Conservation (phyloP, 768 basidiomycete species). For the Naganishia friedmannii region DNA sequence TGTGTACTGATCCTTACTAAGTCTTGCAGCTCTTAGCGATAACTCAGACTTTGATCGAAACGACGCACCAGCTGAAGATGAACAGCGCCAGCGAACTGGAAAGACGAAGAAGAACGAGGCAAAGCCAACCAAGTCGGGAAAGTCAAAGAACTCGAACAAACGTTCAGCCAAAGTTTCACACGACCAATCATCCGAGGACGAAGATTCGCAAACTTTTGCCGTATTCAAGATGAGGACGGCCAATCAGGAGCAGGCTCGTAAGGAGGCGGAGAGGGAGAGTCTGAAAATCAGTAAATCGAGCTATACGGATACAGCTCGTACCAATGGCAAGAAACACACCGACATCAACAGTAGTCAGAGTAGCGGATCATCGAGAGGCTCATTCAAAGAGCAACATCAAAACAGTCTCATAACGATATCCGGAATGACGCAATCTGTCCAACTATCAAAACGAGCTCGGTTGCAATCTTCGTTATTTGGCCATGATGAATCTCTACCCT, state of each 20-base stretch:
- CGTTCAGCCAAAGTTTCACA: background rate
- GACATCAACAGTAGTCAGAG: too few relatives aligned
- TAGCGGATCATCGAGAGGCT: too few relatives aligned
- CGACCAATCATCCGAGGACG: background rate
- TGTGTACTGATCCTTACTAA: background rate
- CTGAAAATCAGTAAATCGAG: background rate
- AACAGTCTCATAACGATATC: background rate
- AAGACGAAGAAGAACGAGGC: background rate
- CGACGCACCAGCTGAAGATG: background rate
- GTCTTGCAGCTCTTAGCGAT: conserved; percentile 5
- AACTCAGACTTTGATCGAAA: conserved; percentile 23
- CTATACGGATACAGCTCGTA: background rate
- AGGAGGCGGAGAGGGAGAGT: background rate
- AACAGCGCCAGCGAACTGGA: background rate
- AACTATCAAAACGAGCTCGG: conserved; percentile 13
- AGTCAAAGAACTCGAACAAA: background rate
- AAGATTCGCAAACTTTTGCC: conserved; percentile 20
- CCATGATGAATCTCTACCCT: background rate
- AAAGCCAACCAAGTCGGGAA: background rate
- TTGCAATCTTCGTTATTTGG: background rate
- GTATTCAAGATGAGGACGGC: conserved; percentile 12
- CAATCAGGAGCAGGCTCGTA: conserved; percentile 2
- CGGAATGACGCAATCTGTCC: conserved; percentile 1
- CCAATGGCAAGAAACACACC: background rate
- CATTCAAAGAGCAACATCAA: background rate